These are phyloP conservation scores for Calvatia gigantea DNA, from an alignment of 768 basidiomycete species.

Conservation along the genomic window DNA sequence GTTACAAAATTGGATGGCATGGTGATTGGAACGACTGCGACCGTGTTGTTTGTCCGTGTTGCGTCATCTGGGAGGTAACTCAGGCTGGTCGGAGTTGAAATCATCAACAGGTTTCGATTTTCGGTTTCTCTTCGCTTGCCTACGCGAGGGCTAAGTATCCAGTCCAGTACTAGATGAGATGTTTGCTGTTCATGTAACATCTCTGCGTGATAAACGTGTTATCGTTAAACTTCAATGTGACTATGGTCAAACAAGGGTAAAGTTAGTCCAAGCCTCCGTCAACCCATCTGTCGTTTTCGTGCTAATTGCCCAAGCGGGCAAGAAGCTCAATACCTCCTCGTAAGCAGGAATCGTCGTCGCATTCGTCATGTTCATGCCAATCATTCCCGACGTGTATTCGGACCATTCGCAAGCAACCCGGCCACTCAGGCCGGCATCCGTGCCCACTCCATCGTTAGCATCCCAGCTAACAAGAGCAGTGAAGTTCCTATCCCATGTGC, in stretches of 20 bases:
- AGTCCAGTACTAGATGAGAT: no score
- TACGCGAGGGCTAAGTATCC: no score
- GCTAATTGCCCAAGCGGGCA: conserved; percentile 65
- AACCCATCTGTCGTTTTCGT: conserved; percentile 54
- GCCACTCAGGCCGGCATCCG: conserved; percentile 27
- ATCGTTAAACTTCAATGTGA: neutral
- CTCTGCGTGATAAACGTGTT: no score
- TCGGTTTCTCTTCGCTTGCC: no score
- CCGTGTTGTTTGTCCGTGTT: conserved; percentile 1
- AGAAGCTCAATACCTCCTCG: conserved; percentile 60
- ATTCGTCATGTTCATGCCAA: conserved; percentile 23
- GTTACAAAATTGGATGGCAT: conserved; percentile 2
- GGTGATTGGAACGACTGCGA: neutral
- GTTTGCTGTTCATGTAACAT: no score
- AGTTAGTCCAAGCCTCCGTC: conserved; percentile 45
- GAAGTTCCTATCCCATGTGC: conserved; percentile 53
- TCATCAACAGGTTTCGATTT: no score
- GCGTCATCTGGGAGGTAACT: no score
- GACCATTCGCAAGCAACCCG: conserved; percentile 61
- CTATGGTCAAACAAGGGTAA: conserved; percentile 6
- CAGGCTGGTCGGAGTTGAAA: neutral
- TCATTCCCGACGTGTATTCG: conserved; percentile 55
- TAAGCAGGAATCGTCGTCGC: conserved; percentile 57
- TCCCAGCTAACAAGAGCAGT: conserved; percentile 52
- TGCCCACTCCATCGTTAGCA: conserved; percentile 10